phyloP scores from a whole-genome alignment of 2,329 filamentous ascomycete species.

The Fusarium kyushuense region DNA sequence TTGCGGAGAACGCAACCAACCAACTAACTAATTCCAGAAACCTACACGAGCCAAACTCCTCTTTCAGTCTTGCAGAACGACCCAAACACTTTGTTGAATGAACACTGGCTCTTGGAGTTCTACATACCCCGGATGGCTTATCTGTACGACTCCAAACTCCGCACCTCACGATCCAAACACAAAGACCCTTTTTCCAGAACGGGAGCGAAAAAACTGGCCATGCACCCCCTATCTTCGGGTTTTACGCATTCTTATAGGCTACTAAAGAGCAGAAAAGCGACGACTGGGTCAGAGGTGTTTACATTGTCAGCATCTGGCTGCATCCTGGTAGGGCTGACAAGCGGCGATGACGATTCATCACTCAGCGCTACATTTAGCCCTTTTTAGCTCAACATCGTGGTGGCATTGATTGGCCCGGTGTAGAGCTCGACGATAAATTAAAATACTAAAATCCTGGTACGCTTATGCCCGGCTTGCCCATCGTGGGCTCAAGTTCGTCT shows the following conservation, averaged over 20 bases:
- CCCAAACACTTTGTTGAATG: neutral
- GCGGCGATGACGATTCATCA: neutral
- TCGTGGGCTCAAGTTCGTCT: slow-evolving; percentile 8
- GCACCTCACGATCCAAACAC: neutral
- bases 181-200: neutral
- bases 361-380: neutral
- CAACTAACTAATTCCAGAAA: neutral
- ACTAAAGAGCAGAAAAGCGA: neutral
- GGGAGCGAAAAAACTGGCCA: neutral
- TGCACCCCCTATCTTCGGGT: neutral
- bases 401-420: neutral
- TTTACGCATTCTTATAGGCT: neutral
- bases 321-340: slow-evolving; percentile 17
- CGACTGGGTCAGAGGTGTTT: neutral
- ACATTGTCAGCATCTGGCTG: slow-evolving; percentile 1
- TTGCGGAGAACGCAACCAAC: neutral
- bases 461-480: neutral
- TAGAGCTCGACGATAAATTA: too few species aligned
- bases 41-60: neutral
- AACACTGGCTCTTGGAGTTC: neutral
- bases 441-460: too few species aligned
- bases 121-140: neutral
- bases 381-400: neutral
- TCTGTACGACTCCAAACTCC: neutral
- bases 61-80: neutral